Base-by-base conservation (phyloP, 345 rosid species). In the Pseudoturritis turrita region DNA sequence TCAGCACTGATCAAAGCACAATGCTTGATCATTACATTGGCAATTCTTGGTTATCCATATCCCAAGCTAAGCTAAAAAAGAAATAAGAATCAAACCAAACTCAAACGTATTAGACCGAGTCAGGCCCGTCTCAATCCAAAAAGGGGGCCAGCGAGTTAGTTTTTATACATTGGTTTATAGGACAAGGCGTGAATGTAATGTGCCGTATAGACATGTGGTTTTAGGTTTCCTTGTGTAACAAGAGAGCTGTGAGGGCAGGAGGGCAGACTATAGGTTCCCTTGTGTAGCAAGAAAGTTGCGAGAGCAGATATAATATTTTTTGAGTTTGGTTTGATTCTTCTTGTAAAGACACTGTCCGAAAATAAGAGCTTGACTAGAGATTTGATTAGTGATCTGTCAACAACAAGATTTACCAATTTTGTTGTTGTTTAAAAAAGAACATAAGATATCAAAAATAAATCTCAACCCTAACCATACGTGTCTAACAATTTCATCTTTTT, bases 401-500 rank as follows among this genome's bases (percentile, higher is more conserved):
- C 35, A 43, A 68, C 44, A 10, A 14, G 31, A 44, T 55, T 43
- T 46, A 22, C 58, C 57, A 28, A 8, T 31, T 35, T 56, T 22
- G 21, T 43, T 56, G 1, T 22, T 33, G 11, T 46, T 29, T 9
- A 19, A 18, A 37, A 50, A 14, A 14, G 8, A 47, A 40, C 18
- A 49, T 3, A 53, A 23, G 15, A 6, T 23, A 5, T 55, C 0
- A 21, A 52, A 29, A 41, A 9, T 33, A 46, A 61, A 59, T 65
- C 37, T 28, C 17, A 57, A 41, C 62, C 77, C 7, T 13, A 45
- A 72, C 62, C 58, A 15, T 31, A 45, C 29, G 49, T 73, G 58
- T 54, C 29, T 62, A 29, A 58, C 26, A 57, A 36, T 49, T 53
- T 50, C 61, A 59, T 47, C 6, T 10, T 66, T 50, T 35, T 28